These are phyloP conservation scores for Cutaneotrichosporon cavernicola DNA, from an alignment of 1,284 basidiomycete species.

Conservation along the genomic window DNA sequence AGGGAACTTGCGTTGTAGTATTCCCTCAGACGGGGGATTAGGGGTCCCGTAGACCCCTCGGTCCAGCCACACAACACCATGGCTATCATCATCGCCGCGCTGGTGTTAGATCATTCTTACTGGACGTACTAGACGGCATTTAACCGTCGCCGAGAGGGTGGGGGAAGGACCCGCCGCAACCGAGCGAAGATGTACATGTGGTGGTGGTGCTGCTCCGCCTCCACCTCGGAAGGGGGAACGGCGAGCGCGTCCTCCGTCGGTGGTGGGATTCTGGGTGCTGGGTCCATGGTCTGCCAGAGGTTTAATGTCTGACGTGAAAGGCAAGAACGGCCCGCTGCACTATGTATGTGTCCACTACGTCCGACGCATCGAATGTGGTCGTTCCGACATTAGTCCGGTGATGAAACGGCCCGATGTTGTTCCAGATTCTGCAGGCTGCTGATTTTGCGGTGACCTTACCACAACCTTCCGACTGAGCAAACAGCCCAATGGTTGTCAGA, in stretches of 20 bases:
- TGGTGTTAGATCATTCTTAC: background rate
- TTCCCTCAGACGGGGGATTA: conserved; percentile 24
- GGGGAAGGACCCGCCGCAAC: conserved; percentile 14
- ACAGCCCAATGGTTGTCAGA: too few species aligned
- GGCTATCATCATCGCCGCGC: conserved; percentile 18
- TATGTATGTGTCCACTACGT: background rate
- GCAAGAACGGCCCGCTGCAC: too few species aligned
- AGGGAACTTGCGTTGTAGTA: conserved; percentile 21
- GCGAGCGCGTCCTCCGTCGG: background rate
- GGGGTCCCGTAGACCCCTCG: conserved; percentile 21
- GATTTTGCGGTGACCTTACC: background rate
- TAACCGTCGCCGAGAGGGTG: conserved; percentile 5
- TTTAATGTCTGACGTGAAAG: too few species aligned
- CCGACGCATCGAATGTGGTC: background rate
- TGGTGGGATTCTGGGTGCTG: background rate
- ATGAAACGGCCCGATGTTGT: background rate
- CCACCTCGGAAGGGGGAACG: too few species aligned
- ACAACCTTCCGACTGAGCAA: too few species aligned
- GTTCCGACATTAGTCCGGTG: background rate
- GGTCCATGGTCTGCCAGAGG: too few species aligned
- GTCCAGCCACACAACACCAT: conserved; percentile 29
- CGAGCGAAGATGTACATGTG: conserved; percentile 21
- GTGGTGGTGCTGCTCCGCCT: conserved; percentile 6
- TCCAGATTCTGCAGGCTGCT: background rate
- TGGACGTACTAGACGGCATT: conserved; percentile 3